These are phyloP conservation scores for Marsdenia floribunda DNA, from an alignment of 257 asterid genomes.

Conservation along the genomic window DNA sequence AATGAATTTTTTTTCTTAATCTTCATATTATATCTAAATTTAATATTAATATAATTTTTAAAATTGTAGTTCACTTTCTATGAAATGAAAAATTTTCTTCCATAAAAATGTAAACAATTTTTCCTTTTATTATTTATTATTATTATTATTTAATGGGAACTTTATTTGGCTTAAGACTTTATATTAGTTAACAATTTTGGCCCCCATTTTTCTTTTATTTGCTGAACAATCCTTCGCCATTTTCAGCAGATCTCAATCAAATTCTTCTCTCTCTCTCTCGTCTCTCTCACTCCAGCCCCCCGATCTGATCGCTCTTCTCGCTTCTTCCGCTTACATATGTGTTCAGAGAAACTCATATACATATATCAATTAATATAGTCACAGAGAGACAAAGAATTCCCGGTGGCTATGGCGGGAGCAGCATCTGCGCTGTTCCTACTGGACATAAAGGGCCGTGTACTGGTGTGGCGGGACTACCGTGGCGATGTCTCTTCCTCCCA, in stretches of 20 bases:
- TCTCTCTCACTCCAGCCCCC: not conserved
- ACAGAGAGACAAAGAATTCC: not conserved
- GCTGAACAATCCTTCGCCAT: conserved; percentile 10
- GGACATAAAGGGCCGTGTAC: conserved; percentile 88
- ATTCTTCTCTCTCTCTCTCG: not conserved
- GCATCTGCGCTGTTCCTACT: conserved; percentile 99
- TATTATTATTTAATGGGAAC: too few species aligned
- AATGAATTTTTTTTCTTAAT: too few species aligned
- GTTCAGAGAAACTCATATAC: not conserved
- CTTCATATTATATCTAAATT: too few species aligned
- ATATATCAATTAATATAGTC: not conserved
- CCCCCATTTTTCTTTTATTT: conserved; percentile 1
- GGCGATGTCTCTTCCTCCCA: conserved; percentile 85
- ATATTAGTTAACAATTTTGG: not conserved
- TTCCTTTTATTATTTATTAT: too few species aligned
- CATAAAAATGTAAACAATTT: too few species aligned
- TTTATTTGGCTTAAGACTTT: not conserved
- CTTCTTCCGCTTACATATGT: not conserved
- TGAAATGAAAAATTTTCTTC: too few species aligned
- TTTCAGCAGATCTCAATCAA: conserved; percentile 12
- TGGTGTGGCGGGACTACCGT: conserved; percentile 98
- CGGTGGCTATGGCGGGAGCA: conserved; percentile 78
- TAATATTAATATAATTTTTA: too few species aligned
- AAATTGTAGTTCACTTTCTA: too few species aligned
- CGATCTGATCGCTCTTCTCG: conserved; percentile 13